These are phyloP conservation scores for Solanum peruvianum DNA, from an alignment of 257 asterid genomes.

Conservation along the genomic window DNA sequence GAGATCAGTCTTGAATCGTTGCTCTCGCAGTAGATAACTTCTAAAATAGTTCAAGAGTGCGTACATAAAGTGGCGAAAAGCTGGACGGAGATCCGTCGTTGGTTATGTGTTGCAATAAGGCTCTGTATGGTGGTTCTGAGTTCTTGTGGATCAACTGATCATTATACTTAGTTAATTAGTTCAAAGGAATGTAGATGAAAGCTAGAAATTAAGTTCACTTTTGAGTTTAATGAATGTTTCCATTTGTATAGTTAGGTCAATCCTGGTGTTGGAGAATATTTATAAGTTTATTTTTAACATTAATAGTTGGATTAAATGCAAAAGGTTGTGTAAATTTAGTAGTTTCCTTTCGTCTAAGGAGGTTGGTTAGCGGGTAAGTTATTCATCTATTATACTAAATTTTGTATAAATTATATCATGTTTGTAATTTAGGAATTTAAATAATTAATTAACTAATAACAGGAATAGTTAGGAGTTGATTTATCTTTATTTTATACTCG, in stretches of 20 bases:
- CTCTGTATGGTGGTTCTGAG: background rate
- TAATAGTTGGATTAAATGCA: background rate
- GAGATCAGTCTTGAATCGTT: slow-evolving; percentile 8
- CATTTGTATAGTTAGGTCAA: background rate
- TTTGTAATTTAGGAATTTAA: background rate
- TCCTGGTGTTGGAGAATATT: background rate
- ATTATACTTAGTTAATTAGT: background rate
- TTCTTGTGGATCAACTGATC: background rate
- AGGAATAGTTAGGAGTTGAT: background rate
- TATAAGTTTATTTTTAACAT: too few species aligned
- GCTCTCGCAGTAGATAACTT: slow-evolving; percentile 15
- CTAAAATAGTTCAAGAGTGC: too few species aligned
- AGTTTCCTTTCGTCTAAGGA: too few species aligned
- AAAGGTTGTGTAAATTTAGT: background rate
- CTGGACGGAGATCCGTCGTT: background rate
- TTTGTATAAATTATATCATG: background rate
- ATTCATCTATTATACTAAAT: too few species aligned
- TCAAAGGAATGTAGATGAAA: background rate
- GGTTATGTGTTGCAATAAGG: background rate
- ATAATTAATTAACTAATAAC: background rate
- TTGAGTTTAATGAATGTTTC: background rate
- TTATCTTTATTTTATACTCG: too few species aligned
- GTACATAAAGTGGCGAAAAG: background rate
- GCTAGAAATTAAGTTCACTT: background rate
- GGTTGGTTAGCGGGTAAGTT: background rate